Evolutionary conservation across 768 basidiomycete genomes (phyloP), one percentile per base, ranked within the genome.

Genomic region (Lactifluus piperatus): DNA sequence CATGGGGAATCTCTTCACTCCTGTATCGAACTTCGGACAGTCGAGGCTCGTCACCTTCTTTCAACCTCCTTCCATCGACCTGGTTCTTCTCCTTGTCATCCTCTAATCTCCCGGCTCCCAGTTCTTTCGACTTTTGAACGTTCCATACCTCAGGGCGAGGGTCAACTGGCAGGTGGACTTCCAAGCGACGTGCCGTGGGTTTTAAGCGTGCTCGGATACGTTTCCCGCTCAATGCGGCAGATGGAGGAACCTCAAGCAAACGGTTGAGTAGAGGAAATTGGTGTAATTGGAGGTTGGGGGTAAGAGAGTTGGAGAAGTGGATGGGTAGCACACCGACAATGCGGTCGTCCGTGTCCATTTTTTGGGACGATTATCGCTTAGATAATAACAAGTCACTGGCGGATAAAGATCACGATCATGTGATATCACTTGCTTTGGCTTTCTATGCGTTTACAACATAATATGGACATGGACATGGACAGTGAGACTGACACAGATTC

Each of bases 151-250:
- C 88, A 18, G 82, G 74, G 36, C 91, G 83, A 22, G 81, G 81
- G 68, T 93, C 91, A n/a, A 82, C 80, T 5, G 91, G 91, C 13
- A 93, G 78, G 69, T 91, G 88, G 24, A 93, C 77, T 69, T 93
- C 91, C 32, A 88, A 69, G 63, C 83, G 76, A 52, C 76, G 79
- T 37, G 79, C 75, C 39, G 76, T 72, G 4, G 84, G 79, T 70
- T 91, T 91, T 62, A 84, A 73, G 34, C 90, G 81, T 6, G 88
- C 88, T 34, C 77, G 77, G 56, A 93, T 88, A 24, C 81, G 79
- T 71, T 91, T 91, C 7, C 91, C 91, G 65, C 82, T 85, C 34
- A 78, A 67, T 39, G 73, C 69, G 7, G 91, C 87, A 2, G 88
- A 86, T 30, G 91, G 89, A 5, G 91, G 90, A 4, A 78, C 79